phyloP scores from a whole-genome alignment of 2,329 filamentous ascomycete genomes.

The Nigrograna mackinnonii region DNA sequence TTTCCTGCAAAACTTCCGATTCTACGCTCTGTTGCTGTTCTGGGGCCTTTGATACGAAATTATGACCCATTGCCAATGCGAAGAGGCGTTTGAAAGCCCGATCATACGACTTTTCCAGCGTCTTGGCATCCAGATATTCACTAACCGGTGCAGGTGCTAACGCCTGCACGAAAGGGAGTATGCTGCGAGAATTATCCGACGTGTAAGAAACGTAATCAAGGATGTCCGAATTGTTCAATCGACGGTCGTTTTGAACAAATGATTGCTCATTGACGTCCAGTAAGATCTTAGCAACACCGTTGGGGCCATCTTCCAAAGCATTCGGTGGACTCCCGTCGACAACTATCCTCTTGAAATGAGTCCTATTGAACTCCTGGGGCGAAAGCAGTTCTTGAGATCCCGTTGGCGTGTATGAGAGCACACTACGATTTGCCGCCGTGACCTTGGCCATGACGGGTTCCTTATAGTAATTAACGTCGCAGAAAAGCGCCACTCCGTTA shows the following conservation, averaged over 20 bases:
- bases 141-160: background rate
- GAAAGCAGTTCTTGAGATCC: background rate
- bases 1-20: background rate
- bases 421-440: background rate
- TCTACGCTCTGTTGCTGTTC: background rate
- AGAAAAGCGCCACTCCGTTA: background rate
- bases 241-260: background rate
- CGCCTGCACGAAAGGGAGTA: background rate
- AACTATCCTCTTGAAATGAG: background rate
- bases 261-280: background rate
- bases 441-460: background rate
- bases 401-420: background rate
- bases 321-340: background rate
- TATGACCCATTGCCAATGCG: background rate
- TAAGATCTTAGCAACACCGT: background rate
- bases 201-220: too few relatives aligned
- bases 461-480: background rate
- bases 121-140: background rate
- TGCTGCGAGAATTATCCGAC: background rate
- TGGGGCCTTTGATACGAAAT: background rate
- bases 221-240: background rate
- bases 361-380: background rate
- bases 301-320: background rate
- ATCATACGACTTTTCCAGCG: background rate
- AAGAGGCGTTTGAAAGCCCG: background rate